phyloP scores from a whole-genome alignment of 306 rosid genomes.

The Quercus cerris region DNA sequence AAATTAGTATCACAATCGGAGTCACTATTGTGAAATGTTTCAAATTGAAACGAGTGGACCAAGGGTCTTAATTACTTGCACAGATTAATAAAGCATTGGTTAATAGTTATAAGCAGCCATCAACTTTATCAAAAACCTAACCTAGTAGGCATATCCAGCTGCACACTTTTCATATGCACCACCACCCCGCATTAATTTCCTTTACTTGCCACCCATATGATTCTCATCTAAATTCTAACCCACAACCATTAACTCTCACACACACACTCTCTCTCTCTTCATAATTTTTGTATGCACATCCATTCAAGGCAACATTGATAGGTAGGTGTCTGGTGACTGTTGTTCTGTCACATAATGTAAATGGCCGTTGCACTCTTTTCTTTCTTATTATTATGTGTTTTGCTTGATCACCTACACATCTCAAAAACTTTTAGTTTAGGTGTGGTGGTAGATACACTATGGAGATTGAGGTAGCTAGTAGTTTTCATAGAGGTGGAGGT shows the following conservation, averaged over 20 bases:
- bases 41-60: too few species aligned
- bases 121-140: too few species aligned
- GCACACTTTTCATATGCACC: constrained; percentile 1
- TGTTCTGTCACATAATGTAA: constrained; percentile 11
- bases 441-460: constrained; percentile 5
- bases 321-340: constrained; percentile 68
- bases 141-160: not conserved
- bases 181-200: constrained; percentile 36
- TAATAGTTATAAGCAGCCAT: too few species aligned
- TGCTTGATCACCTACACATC: not conserved
- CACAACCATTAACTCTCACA: constrained; percentile 19
- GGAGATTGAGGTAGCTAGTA: constrained; percentile 48
- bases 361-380: not conserved
- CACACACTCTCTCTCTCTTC: constrained; percentile 41
- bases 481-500: constrained; percentile 5
- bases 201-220: constrained; percentile 40
- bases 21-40: too few species aligned
- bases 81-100: too few species aligned
- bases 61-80: too few species aligned
- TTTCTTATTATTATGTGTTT: not conserved
- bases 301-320: constrained; percentile 27
- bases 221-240: constrained; percentile 22
- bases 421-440: constrained; percentile 1
- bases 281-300: constrained; percentile 26
- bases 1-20: too few species aligned